Evolutionary conservation across 2,329 filamentous ascomycete genomes (phyloP).

Genomic region (Pseudogymnoascus pannorum): DNA sequence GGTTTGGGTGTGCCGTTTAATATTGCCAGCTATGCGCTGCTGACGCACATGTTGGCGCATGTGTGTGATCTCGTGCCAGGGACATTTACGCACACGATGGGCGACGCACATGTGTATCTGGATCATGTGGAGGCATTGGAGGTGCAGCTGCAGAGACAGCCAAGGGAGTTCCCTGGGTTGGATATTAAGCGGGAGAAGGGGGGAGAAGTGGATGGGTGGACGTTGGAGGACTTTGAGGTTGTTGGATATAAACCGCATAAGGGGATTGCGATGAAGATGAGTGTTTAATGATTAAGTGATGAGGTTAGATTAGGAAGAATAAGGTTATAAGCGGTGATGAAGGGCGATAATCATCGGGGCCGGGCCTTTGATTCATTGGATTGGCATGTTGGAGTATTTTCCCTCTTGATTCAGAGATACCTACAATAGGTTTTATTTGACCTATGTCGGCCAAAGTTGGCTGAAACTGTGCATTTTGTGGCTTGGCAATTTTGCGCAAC

Average conservation of each 20-base stretch:
- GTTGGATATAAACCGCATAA: slow-evolving; percentile 87
- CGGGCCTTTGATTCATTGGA: neutral
- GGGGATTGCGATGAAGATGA: slow-evolving; percentile 97
- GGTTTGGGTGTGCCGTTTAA: slow-evolving; percentile 96
- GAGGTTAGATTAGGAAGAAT: neutral
- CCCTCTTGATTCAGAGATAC: neutral
- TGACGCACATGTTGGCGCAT: slow-evolving; percentile 92
- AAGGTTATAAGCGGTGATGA: neutral
- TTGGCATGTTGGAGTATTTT: neutral
- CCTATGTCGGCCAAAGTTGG: neutral
- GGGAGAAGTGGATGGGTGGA: slow-evolving; percentile 84
- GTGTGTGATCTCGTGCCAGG: slow-evolving; percentile 79
- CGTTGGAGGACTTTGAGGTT: slow-evolving; percentile 77
- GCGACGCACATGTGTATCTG: slow-evolving; percentile 92
- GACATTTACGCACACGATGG: slow-evolving; percentile 90
- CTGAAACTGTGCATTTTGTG: neutral
- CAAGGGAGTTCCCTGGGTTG: slow-evolving; percentile 71
- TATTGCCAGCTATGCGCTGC: slow-evolving; percentile 85
- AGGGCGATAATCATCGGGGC: neutral
- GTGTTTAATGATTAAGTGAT: slow-evolving; percentile 49
- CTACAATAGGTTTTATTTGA: neutral
- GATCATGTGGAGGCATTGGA: slow-evolving; percentile 87
- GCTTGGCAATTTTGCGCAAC: neutral
- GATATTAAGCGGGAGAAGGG: slow-evolving; percentile 61
- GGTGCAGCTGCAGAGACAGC: slow-evolving; percentile 72